Base-by-base conservation (phyloP, 805 yeast genomes). In the Ogataea naganishii region DNA sequence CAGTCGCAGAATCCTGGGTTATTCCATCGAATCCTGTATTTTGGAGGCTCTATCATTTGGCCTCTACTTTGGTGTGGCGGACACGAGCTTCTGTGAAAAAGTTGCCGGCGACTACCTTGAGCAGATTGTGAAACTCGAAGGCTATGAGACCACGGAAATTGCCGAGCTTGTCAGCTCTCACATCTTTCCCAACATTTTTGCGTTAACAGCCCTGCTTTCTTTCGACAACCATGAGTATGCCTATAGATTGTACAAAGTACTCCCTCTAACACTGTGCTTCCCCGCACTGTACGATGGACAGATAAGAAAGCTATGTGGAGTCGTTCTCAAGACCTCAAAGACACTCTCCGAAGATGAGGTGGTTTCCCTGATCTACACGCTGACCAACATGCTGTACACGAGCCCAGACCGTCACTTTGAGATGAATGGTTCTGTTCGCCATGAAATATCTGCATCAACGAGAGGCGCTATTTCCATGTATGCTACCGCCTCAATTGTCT, bases 331-430 rank as follows among this genome's bases (percentile, higher is more conserved):
- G 28, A 85, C 88, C 3, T 61, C 83, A 40, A 71, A 69, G 33
- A 70, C 73, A 7, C 60, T 81, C 31, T 72, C 86, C 13, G 89
- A 85, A 46, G 96, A 86, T 47, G 73, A 83, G 1, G 76, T 81
- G 14, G 82, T 86, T 7, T 78, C 95, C 6, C 71, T 89, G 1
- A 75, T 92, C 30, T 92, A 92, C 55, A 76, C 94, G 0, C 64
- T 89, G 39, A 74, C 82, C 13, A 92, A 92, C 49, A 52, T 81
- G 35, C 56, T 89, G 19, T 30, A 70, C 64, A 31, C 76, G 68
- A 11, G 69, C 56, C 36, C 68, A 58, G 42, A 58, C 48, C 29
- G 43, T 46, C 22, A 27, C 16, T 34, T 30, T 12, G 34, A 32
- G 14, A n/a, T 28, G 20, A 40, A 42, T 14, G 40, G 38, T 7